Evolutionary conservation across 2,329 filamentous ascomycete species (phyloP).

Genomic region (Fusarium sp.): DNA sequence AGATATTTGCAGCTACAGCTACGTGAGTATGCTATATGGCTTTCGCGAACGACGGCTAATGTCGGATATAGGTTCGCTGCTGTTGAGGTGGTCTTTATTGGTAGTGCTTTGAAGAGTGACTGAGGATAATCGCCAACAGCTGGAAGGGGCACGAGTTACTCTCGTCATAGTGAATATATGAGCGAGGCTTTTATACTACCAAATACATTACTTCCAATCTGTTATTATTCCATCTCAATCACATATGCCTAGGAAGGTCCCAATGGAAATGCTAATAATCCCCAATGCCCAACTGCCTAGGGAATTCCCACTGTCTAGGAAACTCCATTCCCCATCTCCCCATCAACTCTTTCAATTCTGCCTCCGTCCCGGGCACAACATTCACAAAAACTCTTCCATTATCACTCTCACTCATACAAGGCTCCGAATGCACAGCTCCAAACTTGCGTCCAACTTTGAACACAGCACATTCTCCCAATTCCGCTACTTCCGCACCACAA

Average conservation of each 20-base stretch:
- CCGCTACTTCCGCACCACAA: conserved; percentile 38
- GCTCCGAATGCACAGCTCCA: conserved; percentile 59
- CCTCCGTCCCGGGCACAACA: conserved; percentile 51
- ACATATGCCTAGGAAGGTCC: too few relatives aligned
- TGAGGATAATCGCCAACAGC: too few relatives aligned
- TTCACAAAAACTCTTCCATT: conserved; percentile 52
- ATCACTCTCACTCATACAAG: conserved; percentile 47
- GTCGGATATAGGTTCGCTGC: fast-evolving
- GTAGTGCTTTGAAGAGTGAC: background rate
- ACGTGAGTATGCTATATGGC: fast-evolving
- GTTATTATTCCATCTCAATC: too few relatives aligned
- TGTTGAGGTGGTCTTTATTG: background rate
- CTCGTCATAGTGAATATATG: too few relatives aligned
- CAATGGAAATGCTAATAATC: background rate
- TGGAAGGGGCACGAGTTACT: too few relatives aligned
- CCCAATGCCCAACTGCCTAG: background rate
- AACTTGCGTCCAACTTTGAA: conserved; percentile 55
- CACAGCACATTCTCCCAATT: conserved; percentile 52
- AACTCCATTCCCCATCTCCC: conserved; percentile 54
- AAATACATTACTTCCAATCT: background rate
- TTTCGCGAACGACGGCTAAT: fast-evolving
- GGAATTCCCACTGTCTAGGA: conserved; percentile 48
- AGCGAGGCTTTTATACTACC: too few relatives aligned
- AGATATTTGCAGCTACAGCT: background rate
- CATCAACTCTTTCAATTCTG: conserved; percentile 49